Conservation (phyloP, 176 grass and related monocot genomes). For the Urochloa ruziziensis region DNA sequence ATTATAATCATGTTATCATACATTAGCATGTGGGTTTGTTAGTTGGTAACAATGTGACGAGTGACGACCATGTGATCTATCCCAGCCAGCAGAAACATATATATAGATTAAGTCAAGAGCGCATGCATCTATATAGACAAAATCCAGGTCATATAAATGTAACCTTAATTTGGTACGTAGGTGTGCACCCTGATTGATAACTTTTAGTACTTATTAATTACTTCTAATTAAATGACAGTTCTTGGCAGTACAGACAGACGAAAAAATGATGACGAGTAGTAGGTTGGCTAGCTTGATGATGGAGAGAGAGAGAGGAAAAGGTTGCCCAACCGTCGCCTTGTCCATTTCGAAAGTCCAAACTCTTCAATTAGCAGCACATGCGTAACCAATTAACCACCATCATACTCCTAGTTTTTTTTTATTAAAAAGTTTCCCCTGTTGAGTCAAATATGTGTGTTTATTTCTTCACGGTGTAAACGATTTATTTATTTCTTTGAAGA, state of each 20-base stretch:
- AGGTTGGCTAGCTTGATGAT: not conserved
- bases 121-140: not conserved
- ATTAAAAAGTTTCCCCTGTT: not conserved
- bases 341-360: slow-evolving; percentile 25
- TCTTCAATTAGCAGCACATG: slow-evolving; percentile 33
- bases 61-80: slow-evolving; percentile 35
- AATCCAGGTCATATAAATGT: not conserved
- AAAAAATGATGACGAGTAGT: not conserved
- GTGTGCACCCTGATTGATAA: slow-evolving; percentile 3
- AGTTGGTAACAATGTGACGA: slow-evolving; percentile 10
- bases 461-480: not conserved
- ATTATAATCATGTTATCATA: not conserved
- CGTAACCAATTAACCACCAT: slow-evolving; percentile 27
- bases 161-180: not conserved
- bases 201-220: not conserved
- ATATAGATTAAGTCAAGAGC: slow-evolving; percentile 2
- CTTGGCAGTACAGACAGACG: not conserved
- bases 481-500: not conserved
- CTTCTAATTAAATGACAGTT: not conserved
- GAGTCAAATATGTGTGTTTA: not conserved
- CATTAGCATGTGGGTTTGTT: slow-evolving; percentile 31
- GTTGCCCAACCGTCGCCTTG: slow-evolving; percentile 10
- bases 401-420: not conserved
- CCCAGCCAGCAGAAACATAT: not conserved
- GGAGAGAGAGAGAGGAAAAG: not conserved